phyloP scores from a whole-genome alignment of 2,329 filamentous ascomycete genomes.

The Stemphylium lycopersici region DNA sequence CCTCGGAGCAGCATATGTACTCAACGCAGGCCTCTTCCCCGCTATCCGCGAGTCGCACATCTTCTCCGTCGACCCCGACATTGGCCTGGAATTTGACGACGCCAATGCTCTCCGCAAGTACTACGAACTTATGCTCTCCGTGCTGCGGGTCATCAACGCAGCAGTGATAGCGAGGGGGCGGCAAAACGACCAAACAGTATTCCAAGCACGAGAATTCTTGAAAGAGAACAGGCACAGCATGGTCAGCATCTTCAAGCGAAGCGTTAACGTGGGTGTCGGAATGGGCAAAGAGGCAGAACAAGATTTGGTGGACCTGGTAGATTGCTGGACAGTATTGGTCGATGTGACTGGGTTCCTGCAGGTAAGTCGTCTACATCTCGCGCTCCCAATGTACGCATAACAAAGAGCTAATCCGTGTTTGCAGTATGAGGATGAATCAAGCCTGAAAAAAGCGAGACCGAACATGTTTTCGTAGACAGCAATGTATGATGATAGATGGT shows the following conservation, averaged over 20 bases:
- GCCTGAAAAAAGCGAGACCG: constrained; percentile 24
- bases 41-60: constrained; percentile 81
- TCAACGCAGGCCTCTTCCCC: constrained; percentile 87
- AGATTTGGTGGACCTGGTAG: constrained; percentile 76
- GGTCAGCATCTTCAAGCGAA: constrained; percentile 87
- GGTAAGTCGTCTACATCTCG: constrained; percentile 56
- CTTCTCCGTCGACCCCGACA: constrained; percentile 88
- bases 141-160: constrained; percentile 81
- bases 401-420: constrained; percentile 13
- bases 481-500: not conserved
- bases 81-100: constrained; percentile 78
- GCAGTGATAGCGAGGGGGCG: constrained; percentile 81
- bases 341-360: constrained; percentile 83
- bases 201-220: constrained; percentile 80
- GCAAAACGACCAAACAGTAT: constrained; percentile 74
- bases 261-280: constrained; percentile 71
- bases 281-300: constrained; percentile 64
- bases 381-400: not conserved
- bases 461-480: constrained; percentile 29
- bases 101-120: constrained; percentile 76
- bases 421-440: constrained; percentile 40
- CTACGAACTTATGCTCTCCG: constrained; percentile 80
- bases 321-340: constrained; percentile 84
- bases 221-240: constrained; percentile 82
- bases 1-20: constrained; percentile 81